These are phyloP conservation scores for Claviceps purpurea DNA, from an alignment of 2,329 filamentous ascomycete genomes.

Conservation along the genomic window DNA sequence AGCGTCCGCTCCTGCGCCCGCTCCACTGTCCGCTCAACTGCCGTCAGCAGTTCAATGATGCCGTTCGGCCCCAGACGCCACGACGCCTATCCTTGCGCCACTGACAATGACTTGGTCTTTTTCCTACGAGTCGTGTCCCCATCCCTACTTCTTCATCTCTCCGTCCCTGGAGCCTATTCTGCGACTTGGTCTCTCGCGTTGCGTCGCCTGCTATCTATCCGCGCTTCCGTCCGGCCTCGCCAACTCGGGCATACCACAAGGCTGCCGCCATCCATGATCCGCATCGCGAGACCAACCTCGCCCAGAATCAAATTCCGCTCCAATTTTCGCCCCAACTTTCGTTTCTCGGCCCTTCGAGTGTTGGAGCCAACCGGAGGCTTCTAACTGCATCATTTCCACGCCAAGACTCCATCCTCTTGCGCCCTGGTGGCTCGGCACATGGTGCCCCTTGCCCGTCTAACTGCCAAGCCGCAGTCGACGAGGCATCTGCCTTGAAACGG, in stretches of 20 bases:
- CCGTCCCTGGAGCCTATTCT: no score
- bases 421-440: neutral
- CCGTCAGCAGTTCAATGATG: no score
- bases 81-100: neutral
- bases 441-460: neutral
- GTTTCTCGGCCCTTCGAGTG: neutral
- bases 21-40: no score
- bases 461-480: no score
- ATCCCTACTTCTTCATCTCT: neutral
- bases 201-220: neutral
- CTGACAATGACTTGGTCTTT: neutral
- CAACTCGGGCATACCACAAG: no score
- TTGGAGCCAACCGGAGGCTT: neutral
- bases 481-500: no score
- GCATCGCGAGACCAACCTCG: neutral
- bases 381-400: constrained; percentile 1
- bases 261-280: neutral
- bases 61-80: neutral
- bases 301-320: no score
- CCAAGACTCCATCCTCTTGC: neutral
- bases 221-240: neutral
- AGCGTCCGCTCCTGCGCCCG: no score
- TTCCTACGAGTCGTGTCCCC: neutral
- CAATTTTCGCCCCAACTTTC: neutral
- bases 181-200: neutral